These are phyloP conservation scores for Boletus sp. DNA, from an alignment of 1,284 basidiomycete species.

Conservation along the genomic window DNA sequence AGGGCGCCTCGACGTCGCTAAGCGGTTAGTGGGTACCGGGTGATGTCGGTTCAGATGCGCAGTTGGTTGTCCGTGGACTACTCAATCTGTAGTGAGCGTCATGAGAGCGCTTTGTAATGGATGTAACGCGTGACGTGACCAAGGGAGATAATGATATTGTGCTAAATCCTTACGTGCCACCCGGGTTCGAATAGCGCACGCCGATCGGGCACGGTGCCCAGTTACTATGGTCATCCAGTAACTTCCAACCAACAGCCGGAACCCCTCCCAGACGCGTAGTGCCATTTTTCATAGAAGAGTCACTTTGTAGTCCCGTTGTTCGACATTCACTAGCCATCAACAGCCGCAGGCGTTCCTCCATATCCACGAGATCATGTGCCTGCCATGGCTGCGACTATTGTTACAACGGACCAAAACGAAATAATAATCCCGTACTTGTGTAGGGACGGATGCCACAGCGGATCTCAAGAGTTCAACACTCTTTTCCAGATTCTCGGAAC, in stretches of 20 bases:
- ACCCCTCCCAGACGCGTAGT: conserved; percentile 2
- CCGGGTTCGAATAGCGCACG: conserved; percentile 41
- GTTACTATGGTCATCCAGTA: conserved; percentile 43
- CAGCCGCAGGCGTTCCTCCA: conserved; percentile 55
- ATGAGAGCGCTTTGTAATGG: conserved; percentile 25
- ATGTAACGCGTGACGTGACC: conserved; percentile 34
- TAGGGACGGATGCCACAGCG: conserved; percentile 7
- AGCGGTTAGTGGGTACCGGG: background rate
- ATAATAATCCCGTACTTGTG: conserved; percentile 21
- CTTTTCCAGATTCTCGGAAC: conserved; percentile 25
- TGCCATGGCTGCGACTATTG: conserved; percentile 49
- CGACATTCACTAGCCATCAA: conserved; percentile 37
- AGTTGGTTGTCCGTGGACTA: conserved; percentile 14
- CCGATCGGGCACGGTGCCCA: conserved; percentile 75
- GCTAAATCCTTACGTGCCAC: conserved; percentile 8
- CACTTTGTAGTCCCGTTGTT: conserved; percentile 5
- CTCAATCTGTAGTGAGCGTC: conserved; percentile 2
- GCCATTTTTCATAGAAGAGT: background rate
- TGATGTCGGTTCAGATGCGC: conserved; percentile 20
- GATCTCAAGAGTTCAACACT: conserved; percentile 23
- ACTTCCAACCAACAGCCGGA: conserved; percentile 52
- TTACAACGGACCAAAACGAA: conserved; percentile 2
- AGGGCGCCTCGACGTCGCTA: background rate
- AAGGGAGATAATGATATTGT: background rate
- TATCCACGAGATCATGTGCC: conserved; percentile 49